Conservation (phyloP, 768 basidiomycete genomes). For the Lentinula sp. region DNA sequence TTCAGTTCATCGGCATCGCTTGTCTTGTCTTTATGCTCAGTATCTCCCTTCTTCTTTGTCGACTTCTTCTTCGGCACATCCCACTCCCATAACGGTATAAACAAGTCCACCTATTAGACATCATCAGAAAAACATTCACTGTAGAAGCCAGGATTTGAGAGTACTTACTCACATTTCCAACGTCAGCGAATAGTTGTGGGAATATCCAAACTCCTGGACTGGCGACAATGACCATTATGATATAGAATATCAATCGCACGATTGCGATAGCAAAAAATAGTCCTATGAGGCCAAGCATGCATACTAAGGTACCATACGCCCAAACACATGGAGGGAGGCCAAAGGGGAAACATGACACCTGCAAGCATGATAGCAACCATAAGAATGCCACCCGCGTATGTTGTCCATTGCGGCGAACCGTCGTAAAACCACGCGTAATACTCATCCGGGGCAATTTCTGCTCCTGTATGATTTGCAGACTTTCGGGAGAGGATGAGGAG, state of each 20-base stretch:
- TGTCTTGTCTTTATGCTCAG: constrained; percentile 33
- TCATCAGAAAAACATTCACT: background rate
- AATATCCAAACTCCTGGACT: constrained; percentile 98
- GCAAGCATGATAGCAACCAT: constrained; percentile 95
- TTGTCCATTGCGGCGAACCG: constrained; percentile 89
- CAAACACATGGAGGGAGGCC: constrained; percentile 88
- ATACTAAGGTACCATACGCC: constrained; percentile 96
- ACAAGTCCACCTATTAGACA: constrained; percentile 80
- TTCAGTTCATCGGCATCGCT: constrained; percentile 32
- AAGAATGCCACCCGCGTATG: constrained; percentile 80
- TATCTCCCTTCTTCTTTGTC: constrained; percentile 62
- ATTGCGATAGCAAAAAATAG: constrained; percentile 89
- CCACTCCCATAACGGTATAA: constrained; percentile 97
- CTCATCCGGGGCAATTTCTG: constrained; percentile 69
- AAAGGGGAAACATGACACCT: constrained; percentile 98
- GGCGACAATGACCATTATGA: constrained; percentile 81
- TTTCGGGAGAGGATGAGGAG: constrained; percentile 70
- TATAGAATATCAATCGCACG: constrained; percentile 87
- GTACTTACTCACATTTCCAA: constrained; percentile 91
- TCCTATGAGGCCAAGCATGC: constrained; percentile 80
- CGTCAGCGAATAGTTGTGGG: constrained; percentile 95
- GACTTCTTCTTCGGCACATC: constrained; percentile 70
- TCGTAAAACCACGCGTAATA: constrained; percentile 99
- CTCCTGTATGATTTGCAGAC: constrained; percentile 73
- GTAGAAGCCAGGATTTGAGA: background rate